Evolutionary conservation across 768 basidiomycete species (phyloP), one percentile per base, ranked within the genome.

Genomic region (Nidularia pulvinata): DNA sequence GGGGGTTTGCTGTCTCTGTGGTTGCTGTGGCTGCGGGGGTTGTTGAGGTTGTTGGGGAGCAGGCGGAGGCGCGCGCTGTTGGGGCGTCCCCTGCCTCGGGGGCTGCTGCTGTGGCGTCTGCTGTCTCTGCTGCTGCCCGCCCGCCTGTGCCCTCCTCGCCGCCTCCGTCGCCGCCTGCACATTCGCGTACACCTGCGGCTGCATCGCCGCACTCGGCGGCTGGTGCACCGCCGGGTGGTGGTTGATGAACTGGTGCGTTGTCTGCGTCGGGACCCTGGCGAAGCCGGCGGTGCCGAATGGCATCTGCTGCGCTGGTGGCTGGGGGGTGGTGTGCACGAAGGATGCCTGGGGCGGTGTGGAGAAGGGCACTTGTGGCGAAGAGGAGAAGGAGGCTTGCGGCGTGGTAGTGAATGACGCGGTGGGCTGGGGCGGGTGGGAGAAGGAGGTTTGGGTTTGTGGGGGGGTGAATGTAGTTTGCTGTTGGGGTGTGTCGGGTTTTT

Each of bases 141-240:
- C 55, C 50, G 55, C 51, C 30, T 56, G 55, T 6, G 11, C 19
- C 39, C 25, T 46, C 39, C 22, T 32, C 34, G 50, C 34, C 51
- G 57, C 48, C 46, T 55, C 19, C 19, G 65, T 68, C 6, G 69
- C 64, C 0, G 70, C 69, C 51, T 74, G 73, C 13, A 71, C 58
- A 33, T 50, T 72, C 4, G 70, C 62, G 50, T 76, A 72, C 16
- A 69, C 64, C 48, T 69, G 70, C 6, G 72, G 69, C 55, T 77
- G 81, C 57, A 70, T 61, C 16, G 63, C 60, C 4, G 66, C 39
- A 4, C 13, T 11, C 39, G 11, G 39, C 3, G 39, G 39, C 11
- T 11, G 39, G 13, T 11, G 13, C 11, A 42, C 39, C 16, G 39
- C 39, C 39, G 11, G 39, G 25, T 25, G 25, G 25, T 25, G 25